Evolutionary conservation across 2,329 filamentous ascomycete species (phyloP), one percentile per base, ranked within the genome.

Genomic region (Fusarium zealandicum): DNA sequence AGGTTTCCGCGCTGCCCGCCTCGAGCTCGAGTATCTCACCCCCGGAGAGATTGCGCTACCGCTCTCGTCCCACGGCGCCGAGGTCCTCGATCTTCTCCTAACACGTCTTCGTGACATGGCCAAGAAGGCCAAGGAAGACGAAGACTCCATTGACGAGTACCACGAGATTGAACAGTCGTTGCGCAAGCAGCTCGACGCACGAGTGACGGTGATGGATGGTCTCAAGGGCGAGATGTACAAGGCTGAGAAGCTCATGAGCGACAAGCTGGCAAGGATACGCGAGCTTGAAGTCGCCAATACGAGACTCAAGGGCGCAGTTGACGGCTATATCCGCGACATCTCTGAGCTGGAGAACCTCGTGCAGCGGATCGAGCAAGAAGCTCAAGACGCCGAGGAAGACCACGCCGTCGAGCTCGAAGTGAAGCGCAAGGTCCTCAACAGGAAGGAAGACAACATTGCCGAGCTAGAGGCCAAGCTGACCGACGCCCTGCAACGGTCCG

Each of bases 1-100:
- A 2, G 76, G 79, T 2, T 82, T 88, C 71, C 81, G 84, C 16
- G 70, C 79, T 2, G 84, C 84, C 1, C 79, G 85, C 1, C 72
- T 87, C 0, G 84, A 87, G 61, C 78, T 87, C 3, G 85, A 87
- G 68, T 86, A 86, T 63, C 76, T 87, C 16, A 82, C 79, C 0
- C 84, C 84, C 0, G 84, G 84, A 6, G 84, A 87, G 66, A 73
- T 81, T n/a, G 64, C 76, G 0, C 75, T 85, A 1, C 81, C 83
- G 0, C 72, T 85, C 0, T 78, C 77, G 0, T 78, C 79, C 0
- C 79, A 79, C 42, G 83, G 83, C 2, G 80, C 80, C 1, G 77
- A 82, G 44, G 76, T 87, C 0, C 76, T 88, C 0, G 81, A 84
- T 51, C 75, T 85, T 11, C 67, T 87, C 5, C 76, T 87, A 0